Base-by-base conservation (phyloP, 768 basidiomycete genomes). In the Melanogaster broomeanus region DNA sequence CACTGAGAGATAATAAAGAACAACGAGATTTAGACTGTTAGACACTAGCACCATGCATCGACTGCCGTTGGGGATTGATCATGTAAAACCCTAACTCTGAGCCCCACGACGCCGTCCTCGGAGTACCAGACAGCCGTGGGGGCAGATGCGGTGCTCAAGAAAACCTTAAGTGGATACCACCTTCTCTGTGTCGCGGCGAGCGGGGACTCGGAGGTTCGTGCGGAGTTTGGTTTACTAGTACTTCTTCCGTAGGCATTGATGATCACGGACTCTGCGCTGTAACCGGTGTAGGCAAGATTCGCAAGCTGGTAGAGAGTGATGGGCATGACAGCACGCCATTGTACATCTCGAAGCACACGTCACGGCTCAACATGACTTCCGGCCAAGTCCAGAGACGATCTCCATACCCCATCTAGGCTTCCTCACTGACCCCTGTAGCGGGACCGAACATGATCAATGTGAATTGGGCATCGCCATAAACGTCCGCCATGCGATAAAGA, bases 121-220 rank as follows among this genome's bases (percentile, higher is more conserved):
- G 49, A 56, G 38, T 62, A 62, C 65, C 65, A 64, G 19, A 28
- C 39, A 42, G 51, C 38, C 4, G 30, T 38, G 8, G 38, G 31
- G 64, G 11, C 40, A 24, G 27, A 66, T 64, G 1, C 55, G 66
- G 43, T 63, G 63, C 28, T 56, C 51, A 68, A 64, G 39, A 68
- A 63, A 3, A 57, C 57, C 66, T 62, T 63, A 1, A 68, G 54
- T 10, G 63, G 53, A 9, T 63, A 65, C 28, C n/a, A 67, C 63
- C 22, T 50, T 65, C 22, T 63, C 64, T 35, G 58, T 55, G 37
- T 35, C 42, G 42, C 52, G 57, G 42, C 21, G 8, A 4, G 12
- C 3, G 13, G 9, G n/a, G n/a, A n/a, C n/a, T n/a, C n/a, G n/a
- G 7, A 31, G 31, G 13, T 31, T 31, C 11, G 2, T 31, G 12